These are phyloP conservation scores for Ichthyophthirius multifiliis DNA, from an alignment of 169 alveolate genomes.

Conservation along the genomic window DNA sequence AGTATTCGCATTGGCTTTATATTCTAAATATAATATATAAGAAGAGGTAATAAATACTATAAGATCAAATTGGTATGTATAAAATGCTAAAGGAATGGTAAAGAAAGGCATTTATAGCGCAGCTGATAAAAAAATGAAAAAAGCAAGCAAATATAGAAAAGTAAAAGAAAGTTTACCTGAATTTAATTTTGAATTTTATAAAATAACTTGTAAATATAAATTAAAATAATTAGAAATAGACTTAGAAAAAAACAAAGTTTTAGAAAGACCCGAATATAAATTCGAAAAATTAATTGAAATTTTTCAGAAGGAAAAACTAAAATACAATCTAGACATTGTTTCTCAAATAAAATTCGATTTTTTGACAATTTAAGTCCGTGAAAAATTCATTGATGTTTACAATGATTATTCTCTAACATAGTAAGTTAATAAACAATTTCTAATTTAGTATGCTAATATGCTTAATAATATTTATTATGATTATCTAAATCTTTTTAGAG, in stretches of 20 bases:
- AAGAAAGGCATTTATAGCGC: conserved; percentile 20
- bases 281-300: background rate
- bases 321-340: background rate
- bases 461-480: background rate
- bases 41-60: background rate
- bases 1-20: background rate
- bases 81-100: conserved; percentile 31
- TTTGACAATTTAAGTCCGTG: background rate
- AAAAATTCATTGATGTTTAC: background rate
- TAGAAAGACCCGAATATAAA: background rate
- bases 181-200: conserved; percentile 16
- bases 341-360: background rate
- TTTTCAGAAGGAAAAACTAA: background rate
- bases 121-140: conserved; percentile 14
- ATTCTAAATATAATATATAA: background rate
- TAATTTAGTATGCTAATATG: background rate
- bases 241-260: background rate
- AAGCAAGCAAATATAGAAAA: background rate
- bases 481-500: background rate
- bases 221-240: conserved; percentile 18
- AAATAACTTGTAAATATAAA: conserved; percentile 14
- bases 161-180: background rate
- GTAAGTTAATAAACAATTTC: background rate
- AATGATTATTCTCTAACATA: background rate
- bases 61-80: conserved; percentile 15